Conservation (phyloP, 1,284 basidiomycete species). For the Malassezia furfur region DNA sequence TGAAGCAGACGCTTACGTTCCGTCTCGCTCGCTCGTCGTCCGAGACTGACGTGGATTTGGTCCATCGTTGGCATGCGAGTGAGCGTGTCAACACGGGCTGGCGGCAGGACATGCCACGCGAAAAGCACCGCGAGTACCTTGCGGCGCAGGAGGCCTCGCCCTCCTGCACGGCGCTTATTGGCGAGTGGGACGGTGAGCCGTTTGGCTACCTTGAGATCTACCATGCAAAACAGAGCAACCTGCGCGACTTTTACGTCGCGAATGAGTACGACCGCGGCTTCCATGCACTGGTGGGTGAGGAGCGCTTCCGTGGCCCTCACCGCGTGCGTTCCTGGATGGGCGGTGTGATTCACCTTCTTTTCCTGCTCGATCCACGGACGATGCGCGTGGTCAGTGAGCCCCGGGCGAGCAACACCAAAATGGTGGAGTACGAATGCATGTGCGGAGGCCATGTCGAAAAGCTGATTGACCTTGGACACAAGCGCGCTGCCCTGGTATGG, state of each 20-base stretch:
- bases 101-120: slow-evolving; percentile 30
- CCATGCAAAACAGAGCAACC: slow-evolving; percentile 25
- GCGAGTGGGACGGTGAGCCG: slow-evolving; percentile 40
- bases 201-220: slow-evolving; percentile 46
- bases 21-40: slow-evolving; percentile 25
- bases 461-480: slow-evolving; percentile 36
- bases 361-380: slow-evolving; percentile 34
- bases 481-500: slow-evolving; percentile 37
- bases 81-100: slow-evolving; percentile 41
- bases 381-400: slow-evolving; percentile 35
- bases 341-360: slow-evolving; percentile 38
- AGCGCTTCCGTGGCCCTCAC: slow-evolving; percentile 37
- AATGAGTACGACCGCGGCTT: slow-evolving; percentile 35
- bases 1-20: slow-evolving; percentile 34
- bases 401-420: slow-evolving; percentile 35
- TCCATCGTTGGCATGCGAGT: slow-evolving; percentile 37
- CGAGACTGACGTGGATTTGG: slow-evolving; percentile 27
- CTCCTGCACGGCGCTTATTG: slow-evolving; percentile 30
- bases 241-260: slow-evolving; percentile 26
- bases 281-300: slow-evolving; percentile 42
- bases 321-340: slow-evolving; percentile 44
- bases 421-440: slow-evolving; percentile 41
- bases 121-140: slow-evolving; percentile 29
- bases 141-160: slow-evolving; percentile 21
- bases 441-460: slow-evolving; percentile 44